phyloP scores from a whole-genome alignment of 805 yeast species.

The Wickerhamiella australiensis region DNA sequence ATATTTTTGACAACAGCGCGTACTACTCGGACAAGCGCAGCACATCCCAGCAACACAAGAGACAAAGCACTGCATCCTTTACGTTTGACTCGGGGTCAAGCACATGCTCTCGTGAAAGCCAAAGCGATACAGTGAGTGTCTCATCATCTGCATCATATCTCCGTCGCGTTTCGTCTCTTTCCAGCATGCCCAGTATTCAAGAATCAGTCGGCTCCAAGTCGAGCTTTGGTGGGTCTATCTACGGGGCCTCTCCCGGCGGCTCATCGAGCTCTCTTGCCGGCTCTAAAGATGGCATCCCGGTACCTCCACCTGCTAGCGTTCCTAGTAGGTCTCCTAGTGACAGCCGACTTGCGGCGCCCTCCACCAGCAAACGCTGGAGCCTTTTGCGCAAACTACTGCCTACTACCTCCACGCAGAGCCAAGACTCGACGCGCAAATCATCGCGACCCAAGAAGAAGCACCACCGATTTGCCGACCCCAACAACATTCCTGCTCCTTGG shows the following conservation, averaged over 20 bases:
- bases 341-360: constrained; percentile 1
- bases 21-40: constrained; percentile 19
- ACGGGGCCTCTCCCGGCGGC: too few species aligned
- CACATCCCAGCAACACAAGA: not conserved
- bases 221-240: too few species aligned
- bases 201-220: not conserved
- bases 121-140: constrained; percentile 8
- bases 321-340: constrained; percentile 2
- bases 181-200: constrained; percentile 6
- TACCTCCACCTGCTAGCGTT: not conserved
- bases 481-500: constrained; percentile 23
- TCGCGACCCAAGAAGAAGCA: constrained; percentile 2
- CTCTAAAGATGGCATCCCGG: too few species aligned
- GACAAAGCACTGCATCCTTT: not conserved
- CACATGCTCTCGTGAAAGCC: constrained; percentile 3
- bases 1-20: constrained; percentile 31
- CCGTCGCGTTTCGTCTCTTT: constrained; percentile 1
- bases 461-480: constrained; percentile 10
- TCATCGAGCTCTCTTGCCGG: too few species aligned
- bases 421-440: not conserved
- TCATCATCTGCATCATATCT: constrained; percentile 1
- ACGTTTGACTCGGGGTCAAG: constrained; percentile 2
- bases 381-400: constrained; percentile 9
- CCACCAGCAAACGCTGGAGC: constrained; percentile 4
- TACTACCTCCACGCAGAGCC: not conserved